Evolutionary conservation across 2,329 filamentous ascomycete species (phyloP).

Genomic region (Magnaporthiopsis incrustans): DNA sequence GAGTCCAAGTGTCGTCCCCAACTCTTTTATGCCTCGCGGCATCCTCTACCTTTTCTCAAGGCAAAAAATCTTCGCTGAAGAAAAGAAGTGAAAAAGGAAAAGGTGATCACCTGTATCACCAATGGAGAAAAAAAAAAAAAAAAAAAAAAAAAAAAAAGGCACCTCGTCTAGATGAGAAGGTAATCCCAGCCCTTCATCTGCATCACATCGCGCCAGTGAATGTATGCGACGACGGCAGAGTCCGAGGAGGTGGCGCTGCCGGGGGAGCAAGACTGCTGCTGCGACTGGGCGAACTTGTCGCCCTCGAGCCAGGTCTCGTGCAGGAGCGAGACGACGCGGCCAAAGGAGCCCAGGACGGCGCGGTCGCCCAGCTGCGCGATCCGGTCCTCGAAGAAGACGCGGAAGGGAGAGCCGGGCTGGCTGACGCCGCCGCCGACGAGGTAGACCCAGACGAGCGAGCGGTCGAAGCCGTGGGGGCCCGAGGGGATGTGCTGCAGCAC

Average conservation of each 20-base stretch:
- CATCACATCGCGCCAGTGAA: constrained; percentile 96
- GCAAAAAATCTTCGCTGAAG: constrained; percentile 9
- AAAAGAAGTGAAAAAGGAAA: constrained; percentile 17
- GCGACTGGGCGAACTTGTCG: constrained; percentile 32
- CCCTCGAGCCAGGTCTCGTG: constrained; percentile 80
- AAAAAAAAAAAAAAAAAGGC: constrained; percentile 16
- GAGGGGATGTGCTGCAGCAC: constrained; percentile 76
- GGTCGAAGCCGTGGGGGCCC: constrained; percentile 77
- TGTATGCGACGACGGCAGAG: constrained; percentile 37
- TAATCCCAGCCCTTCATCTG: constrained; percentile 86
- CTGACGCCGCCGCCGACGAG: constrained; percentile 79
- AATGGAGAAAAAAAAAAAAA: constrained; percentile 13
- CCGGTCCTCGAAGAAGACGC: constrained; percentile 69
- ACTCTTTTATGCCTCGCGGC: constrained; percentile 29
- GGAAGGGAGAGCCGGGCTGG: constrained; percentile 64
- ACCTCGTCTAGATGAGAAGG: constrained; percentile 61
- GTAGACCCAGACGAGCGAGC: constrained; percentile 87
- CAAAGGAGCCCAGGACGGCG: constrained; percentile 77
- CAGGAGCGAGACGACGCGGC: constrained; percentile 70
- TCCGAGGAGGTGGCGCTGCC: constrained; percentile 28
- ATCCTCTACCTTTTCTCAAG: constrained; percentile 21
- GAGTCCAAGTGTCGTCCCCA: constrained; percentile 3
- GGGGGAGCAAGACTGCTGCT: constrained; percentile 20
- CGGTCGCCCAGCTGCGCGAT: constrained; percentile 66
- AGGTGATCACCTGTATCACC: constrained; percentile 22